Conservation (phyloP, 768 basidiomycete species). For the Amanita phalloides region DNA sequence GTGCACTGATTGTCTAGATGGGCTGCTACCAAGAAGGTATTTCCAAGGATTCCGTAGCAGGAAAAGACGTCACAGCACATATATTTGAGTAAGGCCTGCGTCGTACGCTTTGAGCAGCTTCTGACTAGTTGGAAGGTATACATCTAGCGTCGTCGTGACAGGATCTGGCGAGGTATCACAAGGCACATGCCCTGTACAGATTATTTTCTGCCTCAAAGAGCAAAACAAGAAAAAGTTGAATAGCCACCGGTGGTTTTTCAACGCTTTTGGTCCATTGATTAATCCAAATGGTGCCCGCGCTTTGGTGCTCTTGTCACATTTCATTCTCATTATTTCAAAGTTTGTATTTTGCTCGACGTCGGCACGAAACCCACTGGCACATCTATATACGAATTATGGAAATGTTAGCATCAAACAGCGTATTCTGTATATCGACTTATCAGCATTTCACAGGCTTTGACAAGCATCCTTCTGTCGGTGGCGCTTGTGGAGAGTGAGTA, state of each 20-base stretch:
- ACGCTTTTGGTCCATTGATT: conserved; percentile 83
- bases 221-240: conserved; percentile 97
- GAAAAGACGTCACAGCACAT: conserved; percentile 88
- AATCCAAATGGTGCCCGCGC: conserved; percentile 58
- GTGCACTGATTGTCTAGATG: conserved; percentile 38
- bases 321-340: conserved; percentile 22
- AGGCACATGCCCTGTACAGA: conserved; percentile 72
- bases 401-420: conserved; percentile 37
- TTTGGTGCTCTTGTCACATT: conserved; percentile 2
- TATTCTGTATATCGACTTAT: neutral
- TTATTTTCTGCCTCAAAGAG: conserved; percentile 88
- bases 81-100: conserved; percentile 66
- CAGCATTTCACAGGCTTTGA: conserved; percentile 51
- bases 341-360: conserved; percentile 88
- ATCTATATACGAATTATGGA: conserved; percentile 95
- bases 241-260: conserved; percentile 97
- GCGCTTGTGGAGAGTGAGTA: conserved; percentile 87
- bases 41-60: conserved; percentile 78
- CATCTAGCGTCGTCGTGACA: conserved; percentile 68
- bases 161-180: conserved; percentile 71
- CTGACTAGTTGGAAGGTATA: conserved; percentile 38
- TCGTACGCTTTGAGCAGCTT: neutral
- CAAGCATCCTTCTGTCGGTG: conserved; percentile 76
- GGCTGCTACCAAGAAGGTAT: conserved; percentile 85
- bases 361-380: conserved; percentile 93